Conservation (phyloP, 805 yeast genomes). For the Suhomyces emberorum region DNA sequence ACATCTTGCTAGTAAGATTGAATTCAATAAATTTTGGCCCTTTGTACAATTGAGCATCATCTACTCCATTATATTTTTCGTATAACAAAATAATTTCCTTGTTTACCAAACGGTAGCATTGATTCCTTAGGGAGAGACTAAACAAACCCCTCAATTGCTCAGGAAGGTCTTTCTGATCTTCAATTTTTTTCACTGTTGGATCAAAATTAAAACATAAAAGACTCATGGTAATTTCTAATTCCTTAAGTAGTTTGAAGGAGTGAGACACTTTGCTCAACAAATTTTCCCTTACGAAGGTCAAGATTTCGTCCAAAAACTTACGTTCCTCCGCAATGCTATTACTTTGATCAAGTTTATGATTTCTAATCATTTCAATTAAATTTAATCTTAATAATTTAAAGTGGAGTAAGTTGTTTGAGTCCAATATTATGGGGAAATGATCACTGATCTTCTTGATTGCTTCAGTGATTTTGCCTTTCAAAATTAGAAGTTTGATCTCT, state of each 20-base stretch:
- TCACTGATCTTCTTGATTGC: constrained; percentile 58
- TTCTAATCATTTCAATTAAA: constrained; percentile 75
- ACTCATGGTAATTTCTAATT: constrained; percentile 82
- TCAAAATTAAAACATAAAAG: constrained; percentile 54
- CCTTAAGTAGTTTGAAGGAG: constrained; percentile 58
- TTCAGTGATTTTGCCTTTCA: constrained; percentile 56
- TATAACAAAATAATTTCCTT: constrained; percentile 50
- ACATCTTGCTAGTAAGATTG: constrained; percentile 12
- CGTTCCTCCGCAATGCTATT: constrained; percentile 29
- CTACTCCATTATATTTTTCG: constrained; percentile 9
- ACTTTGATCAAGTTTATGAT: constrained; percentile 28
- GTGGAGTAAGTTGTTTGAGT: constrained; percentile 60
- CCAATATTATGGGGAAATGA: constrained; percentile 62
- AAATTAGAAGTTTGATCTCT: constrained; percentile 50
- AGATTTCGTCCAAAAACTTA: constrained; percentile 49
- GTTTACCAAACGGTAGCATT: constrained; percentile 70
- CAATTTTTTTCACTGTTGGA: constrained; percentile 25
- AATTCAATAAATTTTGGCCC: constrained; percentile 21
- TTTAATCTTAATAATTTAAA: constrained; percentile 70
- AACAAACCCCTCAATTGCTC: constrained; percentile 52
- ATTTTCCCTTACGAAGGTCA: constrained; percentile 59
- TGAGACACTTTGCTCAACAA: constrained; percentile 59
- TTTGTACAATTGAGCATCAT: constrained; percentile 12
- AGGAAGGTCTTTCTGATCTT: constrained; percentile 47
- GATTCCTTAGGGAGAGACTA: constrained; percentile 57